Percentiles rank a stretch among this genome's conserved stretches.
These are phyloP conservation scores for Eragrostis nindensis DNA, from an alignment of 176 grass and related monocot genomes.

Conservation along the genomic window DNA sequence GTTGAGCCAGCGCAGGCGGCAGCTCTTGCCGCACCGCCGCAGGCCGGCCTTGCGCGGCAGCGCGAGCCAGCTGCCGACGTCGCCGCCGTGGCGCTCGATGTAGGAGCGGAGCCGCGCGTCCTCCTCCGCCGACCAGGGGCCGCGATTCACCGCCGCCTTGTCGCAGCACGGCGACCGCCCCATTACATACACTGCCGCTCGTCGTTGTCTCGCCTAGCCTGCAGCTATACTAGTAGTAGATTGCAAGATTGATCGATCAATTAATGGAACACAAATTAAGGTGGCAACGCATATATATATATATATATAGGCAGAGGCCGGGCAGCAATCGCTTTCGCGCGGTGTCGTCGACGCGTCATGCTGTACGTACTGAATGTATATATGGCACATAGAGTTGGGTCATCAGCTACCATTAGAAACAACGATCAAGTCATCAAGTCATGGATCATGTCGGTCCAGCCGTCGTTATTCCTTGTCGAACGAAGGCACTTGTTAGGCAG, in stretches of 20 bases:
- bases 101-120: slow-evolving; percentile 59
- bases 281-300: too few species aligned
- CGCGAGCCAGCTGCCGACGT: slow-evolving; percentile 58
- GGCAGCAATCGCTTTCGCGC: background rate
- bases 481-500: background rate
- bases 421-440: background rate
- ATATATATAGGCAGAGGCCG: slow-evolving; percentile 12
- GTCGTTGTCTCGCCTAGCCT: too few species aligned
- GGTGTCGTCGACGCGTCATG: background rate
- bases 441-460: background rate
- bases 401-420: too few species aligned
- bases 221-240: too few species aligned
- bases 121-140: slow-evolving; percentile 55
- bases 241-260: too few species aligned
- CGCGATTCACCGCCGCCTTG: slow-evolving; percentile 70
- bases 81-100: slow-evolving; percentile 56
- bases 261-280: background rate
- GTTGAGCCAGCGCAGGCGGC: slow-evolving; percentile 61
- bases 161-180: slow-evolving; percentile 73
- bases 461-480: background rate
- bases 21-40: slow-evolving; percentile 30
- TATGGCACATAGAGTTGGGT: background rate
- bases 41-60: slow-evolving; percentile 66
- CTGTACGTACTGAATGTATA: background rate
- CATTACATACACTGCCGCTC: slow-evolving; percentile 3